phyloP scores from a whole-genome alignment of 2,329 filamentous ascomycete species.

The Penicillium sp. region DNA sequence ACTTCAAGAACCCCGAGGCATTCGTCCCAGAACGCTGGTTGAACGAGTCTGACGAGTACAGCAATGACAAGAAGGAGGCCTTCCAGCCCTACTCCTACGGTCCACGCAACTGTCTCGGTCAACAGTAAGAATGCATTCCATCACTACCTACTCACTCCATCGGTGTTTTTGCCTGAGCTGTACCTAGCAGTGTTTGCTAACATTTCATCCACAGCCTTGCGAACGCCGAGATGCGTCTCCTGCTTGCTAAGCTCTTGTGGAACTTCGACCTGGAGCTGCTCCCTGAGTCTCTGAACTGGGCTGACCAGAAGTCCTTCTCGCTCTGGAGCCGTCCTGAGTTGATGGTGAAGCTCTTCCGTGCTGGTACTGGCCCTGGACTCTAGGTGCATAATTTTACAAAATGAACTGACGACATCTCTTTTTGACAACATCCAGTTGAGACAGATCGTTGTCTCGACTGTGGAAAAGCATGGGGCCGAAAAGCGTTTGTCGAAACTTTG shows the following conservation, averaged over 20 bases:
- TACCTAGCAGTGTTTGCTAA: neutral
- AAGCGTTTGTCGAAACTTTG: neutral
- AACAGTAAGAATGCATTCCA: conserved; percentile 15
- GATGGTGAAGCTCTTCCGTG: conserved; percentile 30
- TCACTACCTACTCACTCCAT: neutral
- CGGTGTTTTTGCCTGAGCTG: neutral
- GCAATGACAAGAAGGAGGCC: conserved; percentile 32
- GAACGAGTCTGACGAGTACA: conserved; percentile 17
- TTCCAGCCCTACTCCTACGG: conserved; percentile 35
- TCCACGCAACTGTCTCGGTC: conserved; percentile 33
- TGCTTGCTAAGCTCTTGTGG: conserved; percentile 40
- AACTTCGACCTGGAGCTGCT: conserved; percentile 42
- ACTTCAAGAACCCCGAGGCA: conserved; percentile 23
- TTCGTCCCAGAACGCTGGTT: conserved; percentile 39
- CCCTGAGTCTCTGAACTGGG: conserved; percentile 27
- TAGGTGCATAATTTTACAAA: neutral
- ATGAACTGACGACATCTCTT: neutral
- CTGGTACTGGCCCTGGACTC: neutral
- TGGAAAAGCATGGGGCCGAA: neutral
- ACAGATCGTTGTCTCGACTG: neutral
- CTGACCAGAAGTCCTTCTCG: conserved; percentile 34
- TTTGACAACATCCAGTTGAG: neutral
- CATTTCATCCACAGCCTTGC: conserved; percentile 25
- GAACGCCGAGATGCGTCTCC: conserved; percentile 42
- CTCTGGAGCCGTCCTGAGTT: conserved; percentile 41